phyloP scores from a whole-genome alignment of 768 basidiomycete genomes.

The Mycena sanguinolenta region DNA sequence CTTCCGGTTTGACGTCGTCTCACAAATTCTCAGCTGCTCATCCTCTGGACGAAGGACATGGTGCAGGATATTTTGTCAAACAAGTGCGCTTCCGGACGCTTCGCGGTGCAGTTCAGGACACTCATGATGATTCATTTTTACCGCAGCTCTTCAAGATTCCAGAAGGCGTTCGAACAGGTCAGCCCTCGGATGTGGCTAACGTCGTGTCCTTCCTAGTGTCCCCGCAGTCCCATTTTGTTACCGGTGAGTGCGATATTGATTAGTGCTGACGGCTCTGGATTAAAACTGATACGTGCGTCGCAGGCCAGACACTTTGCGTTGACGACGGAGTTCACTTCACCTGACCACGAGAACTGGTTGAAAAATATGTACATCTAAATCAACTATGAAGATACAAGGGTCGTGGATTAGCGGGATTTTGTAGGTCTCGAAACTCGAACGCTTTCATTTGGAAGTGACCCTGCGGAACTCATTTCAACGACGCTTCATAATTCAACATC shows the following conservation, averaged over 20 bases:
- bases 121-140: no score
- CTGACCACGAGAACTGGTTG: neutral
- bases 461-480: no score
- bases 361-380: no score
- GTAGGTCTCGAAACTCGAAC: no score
- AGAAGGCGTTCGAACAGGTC: slow-evolving; percentile 24
- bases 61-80: slow-evolving; percentile 6
- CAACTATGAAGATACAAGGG: no score
- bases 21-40: neutral
- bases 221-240: slow-evolving; percentile 41
- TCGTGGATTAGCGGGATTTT: no score
- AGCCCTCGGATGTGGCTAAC: slow-evolving; percentile 38
- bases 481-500: no score
- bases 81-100: neutral
- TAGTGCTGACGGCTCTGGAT: neutral
- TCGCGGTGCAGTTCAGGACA: no score
- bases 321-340: slow-evolving; percentile 24
- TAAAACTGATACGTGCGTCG: neutral
- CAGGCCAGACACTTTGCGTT: slow-evolving; percentile 28
- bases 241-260: slow-evolving; percentile 36
- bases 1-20: neutral
- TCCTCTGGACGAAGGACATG: neutral
- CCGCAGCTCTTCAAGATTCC: slow-evolving; percentile 7
- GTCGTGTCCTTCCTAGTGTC: slow-evolving; percentile 45
- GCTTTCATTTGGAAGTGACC: no score